These are phyloP conservation scores for Claviceps cyperi DNA, from an alignment of 2,329 filamentous ascomycete genomes.

Conservation along the genomic window DNA sequence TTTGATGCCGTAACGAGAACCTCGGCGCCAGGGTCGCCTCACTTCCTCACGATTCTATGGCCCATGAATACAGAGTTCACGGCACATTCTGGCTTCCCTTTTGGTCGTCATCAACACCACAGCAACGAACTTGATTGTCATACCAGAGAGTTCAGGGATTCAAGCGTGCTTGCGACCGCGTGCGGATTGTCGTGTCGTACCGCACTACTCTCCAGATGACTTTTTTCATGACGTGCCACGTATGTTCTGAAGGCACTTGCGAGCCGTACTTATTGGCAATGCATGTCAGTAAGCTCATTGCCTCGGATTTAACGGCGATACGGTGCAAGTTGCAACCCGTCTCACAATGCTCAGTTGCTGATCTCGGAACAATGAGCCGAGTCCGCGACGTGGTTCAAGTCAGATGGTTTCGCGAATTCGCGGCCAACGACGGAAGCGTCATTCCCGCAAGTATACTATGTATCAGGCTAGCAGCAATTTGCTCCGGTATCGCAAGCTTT, in stretches of 20 bases:
- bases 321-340: background rate
- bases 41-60: background rate
- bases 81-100: no score
- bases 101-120: no score
- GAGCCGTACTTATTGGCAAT: no score
- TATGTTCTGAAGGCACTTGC: no score
- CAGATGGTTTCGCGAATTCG: background rate
- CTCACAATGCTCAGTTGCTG: background rate
- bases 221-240: no score
- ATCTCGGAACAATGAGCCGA: background rate
- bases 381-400: background rate
- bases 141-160: no score
- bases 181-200: no score
- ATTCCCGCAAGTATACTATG: background rate
- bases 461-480: background rate
- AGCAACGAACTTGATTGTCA: no score
- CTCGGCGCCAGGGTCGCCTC: background rate
- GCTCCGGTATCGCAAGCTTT: background rate
- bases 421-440: background rate
- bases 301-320: conserved; percentile 1
- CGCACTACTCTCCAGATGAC: no score
- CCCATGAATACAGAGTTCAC: no score
- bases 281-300: background rate
- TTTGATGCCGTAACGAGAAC: conserved; percentile 9
- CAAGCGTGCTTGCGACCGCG: no score